phyloP scores from a whole-genome alignment of 2,329 filamentous ascomycete genomes.

The Saccharata proteae region DNA sequence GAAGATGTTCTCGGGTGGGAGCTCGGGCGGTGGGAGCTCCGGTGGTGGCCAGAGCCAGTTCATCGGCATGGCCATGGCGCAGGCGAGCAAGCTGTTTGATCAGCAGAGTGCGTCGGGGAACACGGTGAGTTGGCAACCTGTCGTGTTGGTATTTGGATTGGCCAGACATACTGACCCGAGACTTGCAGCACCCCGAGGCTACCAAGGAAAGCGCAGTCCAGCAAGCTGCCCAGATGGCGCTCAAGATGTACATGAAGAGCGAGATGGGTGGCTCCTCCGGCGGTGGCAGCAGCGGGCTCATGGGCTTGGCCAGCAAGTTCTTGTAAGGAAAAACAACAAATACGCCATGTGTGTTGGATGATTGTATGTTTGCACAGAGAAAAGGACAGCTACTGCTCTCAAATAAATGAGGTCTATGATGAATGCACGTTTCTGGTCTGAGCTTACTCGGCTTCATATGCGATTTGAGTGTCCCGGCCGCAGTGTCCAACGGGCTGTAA shows the following conservation, averaged over 20 bases:
- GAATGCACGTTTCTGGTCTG: too few species aligned
- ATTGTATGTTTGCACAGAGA: too few species aligned
- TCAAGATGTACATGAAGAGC: conserved; percentile 85
- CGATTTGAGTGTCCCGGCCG: too few species aligned
- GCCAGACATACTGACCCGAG: background rate
- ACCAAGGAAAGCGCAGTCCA: conserved; percentile 73
- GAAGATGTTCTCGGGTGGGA: conserved; percentile 57
- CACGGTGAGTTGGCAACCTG: conserved; percentile 29
- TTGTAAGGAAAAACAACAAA: too few species aligned
- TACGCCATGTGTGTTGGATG: too few species aligned
- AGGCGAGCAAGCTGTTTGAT: conserved; percentile 69
- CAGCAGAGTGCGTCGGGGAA: conserved; percentile 45
- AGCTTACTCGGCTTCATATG: too few species aligned
- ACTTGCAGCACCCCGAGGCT: conserved; percentile 33
- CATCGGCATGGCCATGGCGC: conserved; percentile 73
- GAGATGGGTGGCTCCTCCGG: conserved; percentile 41
- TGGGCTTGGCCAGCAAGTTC: conserved; percentile 51
- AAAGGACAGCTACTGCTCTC: too few species aligned
- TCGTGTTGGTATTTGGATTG: conserved; percentile 13
- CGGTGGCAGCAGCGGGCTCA: conserved; percentile 37
- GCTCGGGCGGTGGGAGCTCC: conserved; percentile 26
- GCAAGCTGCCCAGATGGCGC: conserved; percentile 69
- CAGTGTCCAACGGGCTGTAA: too few species aligned
- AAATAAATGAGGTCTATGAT: too few species aligned
- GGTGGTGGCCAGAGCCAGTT: conserved; percentile 60